Evolutionary conservation across 1,139 yeast genomes (phyloP).

Genomic region (Spencermartinsiella ligniputridi): DNA sequence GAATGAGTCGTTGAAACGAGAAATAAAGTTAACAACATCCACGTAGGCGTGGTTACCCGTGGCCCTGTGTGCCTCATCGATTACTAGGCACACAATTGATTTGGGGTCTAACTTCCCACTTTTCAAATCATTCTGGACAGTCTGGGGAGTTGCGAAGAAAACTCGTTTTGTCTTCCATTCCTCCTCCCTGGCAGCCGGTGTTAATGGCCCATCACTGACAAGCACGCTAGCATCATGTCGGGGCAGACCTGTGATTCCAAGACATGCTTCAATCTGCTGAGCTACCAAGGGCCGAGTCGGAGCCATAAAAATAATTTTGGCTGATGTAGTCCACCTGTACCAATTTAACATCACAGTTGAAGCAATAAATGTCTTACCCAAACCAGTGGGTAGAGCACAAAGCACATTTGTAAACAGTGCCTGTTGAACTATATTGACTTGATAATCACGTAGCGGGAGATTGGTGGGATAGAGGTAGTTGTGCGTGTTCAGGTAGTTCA

Average conservation of each 20-base stretch:
- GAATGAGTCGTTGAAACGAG: constrained; percentile 59
- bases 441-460: constrained; percentile 80
- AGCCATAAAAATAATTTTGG: constrained; percentile 89
- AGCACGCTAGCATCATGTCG: constrained; percentile 72
- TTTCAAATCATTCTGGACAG: constrained; percentile 82
- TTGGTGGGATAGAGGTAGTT: constrained; percentile 82
- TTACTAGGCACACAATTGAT: constrained; percentile 65
- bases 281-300: constrained; percentile 98
- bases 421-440: constrained; percentile 67
- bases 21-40: constrained; percentile 65
- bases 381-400: constrained; percentile 94
- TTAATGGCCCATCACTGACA: constrained; percentile 44
- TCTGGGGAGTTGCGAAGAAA: constrained; percentile 95
- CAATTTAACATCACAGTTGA: constrained; percentile 90
- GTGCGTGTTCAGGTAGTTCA: constrained; percentile 40
- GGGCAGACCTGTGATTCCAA: constrained; percentile 82
- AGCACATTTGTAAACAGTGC: constrained; percentile 71
- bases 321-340: constrained; percentile 71
- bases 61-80: constrained; percentile 96
- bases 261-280: constrained; percentile 92
- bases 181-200: constrained; percentile 43
- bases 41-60: constrained; percentile 87
- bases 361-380: constrained; percentile 96
- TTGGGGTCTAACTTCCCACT: constrained; percentile 74
- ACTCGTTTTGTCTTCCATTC: constrained; percentile 77